Conservation (phyloP, 2,329 filamentous ascomycete genomes). For the Thermothelomyces thermophilus region DNA sequence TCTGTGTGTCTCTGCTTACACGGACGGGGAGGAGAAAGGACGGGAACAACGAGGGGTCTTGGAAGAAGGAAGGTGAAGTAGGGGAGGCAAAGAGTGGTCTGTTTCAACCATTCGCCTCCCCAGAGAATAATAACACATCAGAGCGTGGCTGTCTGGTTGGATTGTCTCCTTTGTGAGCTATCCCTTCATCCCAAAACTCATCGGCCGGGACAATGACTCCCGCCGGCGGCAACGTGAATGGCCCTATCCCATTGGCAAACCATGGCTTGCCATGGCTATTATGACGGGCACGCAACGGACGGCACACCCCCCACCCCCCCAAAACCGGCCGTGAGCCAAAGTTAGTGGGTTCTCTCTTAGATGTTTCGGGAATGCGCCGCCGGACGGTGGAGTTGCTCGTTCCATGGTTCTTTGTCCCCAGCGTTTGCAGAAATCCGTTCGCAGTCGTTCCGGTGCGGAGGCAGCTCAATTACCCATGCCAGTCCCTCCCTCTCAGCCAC, state of each 20-base stretch:
- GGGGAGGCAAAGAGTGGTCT: constrained; percentile 1
- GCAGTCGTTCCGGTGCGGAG: constrained; percentile 16
- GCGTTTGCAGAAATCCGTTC: constrained; percentile 30
- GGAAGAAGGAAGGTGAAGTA: constrained; percentile 5
- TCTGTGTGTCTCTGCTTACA: constrained; percentile 11
- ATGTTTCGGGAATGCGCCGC: constrained; percentile 38
- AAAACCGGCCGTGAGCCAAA: background rate
- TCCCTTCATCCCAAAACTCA: constrained; percentile 7
- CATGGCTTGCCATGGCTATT: too few species aligned
- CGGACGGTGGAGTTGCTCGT: constrained; percentile 17
- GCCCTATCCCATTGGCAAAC: constrained; percentile 19
- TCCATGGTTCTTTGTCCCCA: constrained; percentile 20
- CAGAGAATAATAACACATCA: constrained; percentile 18
- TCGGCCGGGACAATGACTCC: constrained; percentile 23
- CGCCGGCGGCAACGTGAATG: constrained; percentile 18
- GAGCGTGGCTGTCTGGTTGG: constrained; percentile 16
- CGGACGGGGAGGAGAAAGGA: background rate
- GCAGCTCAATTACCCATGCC: constrained; percentile 7
- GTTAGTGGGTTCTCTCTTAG: background rate
- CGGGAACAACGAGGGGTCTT: background rate
- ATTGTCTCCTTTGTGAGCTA: constrained; percentile 30
- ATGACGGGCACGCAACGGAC: background rate
- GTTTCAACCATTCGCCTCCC: constrained; percentile 5
- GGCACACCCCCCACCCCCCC: background rate
- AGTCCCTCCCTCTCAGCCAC: constrained; percentile 12